These are phyloP conservation scores for Boletus semigastroideus DNA, from an alignment of 1,284 basidiomycete genomes.

Conservation along the genomic window DNA sequence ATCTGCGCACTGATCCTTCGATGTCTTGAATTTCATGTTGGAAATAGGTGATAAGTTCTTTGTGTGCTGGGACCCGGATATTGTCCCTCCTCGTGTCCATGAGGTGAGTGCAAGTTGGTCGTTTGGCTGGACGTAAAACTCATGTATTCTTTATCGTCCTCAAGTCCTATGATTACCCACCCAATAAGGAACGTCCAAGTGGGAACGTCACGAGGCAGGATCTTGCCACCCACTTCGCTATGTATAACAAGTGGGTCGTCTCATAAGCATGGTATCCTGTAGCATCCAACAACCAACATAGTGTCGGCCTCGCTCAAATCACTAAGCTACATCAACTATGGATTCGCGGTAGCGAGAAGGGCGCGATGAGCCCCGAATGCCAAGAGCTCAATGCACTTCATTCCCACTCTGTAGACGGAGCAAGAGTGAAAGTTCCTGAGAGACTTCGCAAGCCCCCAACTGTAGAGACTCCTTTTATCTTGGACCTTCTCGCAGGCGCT, in stretches of 20 bases:
- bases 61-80: conserved; percentile 64
- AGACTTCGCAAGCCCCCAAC: conserved; percentile 40
- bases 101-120: conserved; percentile 39
- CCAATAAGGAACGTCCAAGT: conserved; percentile 51
- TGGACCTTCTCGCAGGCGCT: conserved; percentile 51
- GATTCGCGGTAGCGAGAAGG: conserved; percentile 51
- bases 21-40: background rate
- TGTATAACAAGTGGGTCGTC: conserved; percentile 54
- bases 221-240: conserved; percentile 60
- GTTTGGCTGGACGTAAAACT: background rate
- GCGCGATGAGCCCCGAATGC: conserved; percentile 61
- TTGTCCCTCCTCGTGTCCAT: conserved; percentile 53
- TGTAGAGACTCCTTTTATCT: conserved; percentile 45
- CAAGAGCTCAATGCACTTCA: conserved; percentile 69
- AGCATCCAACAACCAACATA: conserved; percentile 21
- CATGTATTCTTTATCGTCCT: background rate
- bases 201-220: conserved; percentile 51
- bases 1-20: background rate
- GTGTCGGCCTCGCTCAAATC: conserved; percentile 53
- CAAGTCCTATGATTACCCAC: conserved; percentile 65
- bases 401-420: conserved; percentile 66
- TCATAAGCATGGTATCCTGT: background rate
- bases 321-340: conserved; percentile 57
- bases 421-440: conserved; percentile 41
- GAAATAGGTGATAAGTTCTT: conserved; percentile 58